A percentile compares a stretch with the other conserved stretches of the same genome.
These are phyloP conservation scores for Mimosa pudica DNA, from an alignment of 306 rosid species.

Conservation along the genomic window DNA sequence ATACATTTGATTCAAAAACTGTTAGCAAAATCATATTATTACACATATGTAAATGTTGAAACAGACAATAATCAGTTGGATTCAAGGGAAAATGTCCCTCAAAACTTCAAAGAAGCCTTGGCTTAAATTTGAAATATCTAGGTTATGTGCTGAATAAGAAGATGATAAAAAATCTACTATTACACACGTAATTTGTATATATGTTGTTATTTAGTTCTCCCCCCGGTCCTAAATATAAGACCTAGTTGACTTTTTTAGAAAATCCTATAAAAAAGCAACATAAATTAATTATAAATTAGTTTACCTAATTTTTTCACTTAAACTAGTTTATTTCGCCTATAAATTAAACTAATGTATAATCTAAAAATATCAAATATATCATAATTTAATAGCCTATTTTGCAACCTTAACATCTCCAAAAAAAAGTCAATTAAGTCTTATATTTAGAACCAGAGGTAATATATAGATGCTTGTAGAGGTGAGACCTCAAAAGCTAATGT, in stretches of 20 bases:
- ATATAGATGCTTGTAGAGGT: not conserved
- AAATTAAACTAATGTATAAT: too few relatives aligned
- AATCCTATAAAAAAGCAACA: too few relatives aligned
- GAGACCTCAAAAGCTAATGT: not conserved
- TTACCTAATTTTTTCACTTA: too few relatives aligned
- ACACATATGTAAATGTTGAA: slow-evolving; percentile 4
- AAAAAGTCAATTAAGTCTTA: too few relatives aligned
- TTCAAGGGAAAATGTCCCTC: not conserved
- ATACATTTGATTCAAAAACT: slow-evolving; percentile 29
- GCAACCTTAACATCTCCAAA: too few relatives aligned
- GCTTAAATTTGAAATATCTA: not conserved
- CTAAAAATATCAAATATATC: too few relatives aligned
- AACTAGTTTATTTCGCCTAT: too few relatives aligned
- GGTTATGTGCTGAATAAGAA: not conserved
- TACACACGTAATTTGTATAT: not conserved
- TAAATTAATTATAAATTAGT: too few relatives aligned
- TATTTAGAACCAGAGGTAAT: too few relatives aligned
- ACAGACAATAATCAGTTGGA: not conserved
- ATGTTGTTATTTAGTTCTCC: not conserved
- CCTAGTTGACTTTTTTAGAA: too few relatives aligned
- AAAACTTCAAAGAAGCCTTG: not conserved
- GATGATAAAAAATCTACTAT: not conserved
- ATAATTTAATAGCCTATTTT: too few relatives aligned
- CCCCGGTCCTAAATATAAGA: too few relatives aligned
- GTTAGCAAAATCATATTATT: slow-evolving; percentile 15